A percentile compares a stretch with the other conserved stretches of the same genome.
Conservation (phyloP, 192 early-diverging fungal species). For the Podila epicladia region DNA sequence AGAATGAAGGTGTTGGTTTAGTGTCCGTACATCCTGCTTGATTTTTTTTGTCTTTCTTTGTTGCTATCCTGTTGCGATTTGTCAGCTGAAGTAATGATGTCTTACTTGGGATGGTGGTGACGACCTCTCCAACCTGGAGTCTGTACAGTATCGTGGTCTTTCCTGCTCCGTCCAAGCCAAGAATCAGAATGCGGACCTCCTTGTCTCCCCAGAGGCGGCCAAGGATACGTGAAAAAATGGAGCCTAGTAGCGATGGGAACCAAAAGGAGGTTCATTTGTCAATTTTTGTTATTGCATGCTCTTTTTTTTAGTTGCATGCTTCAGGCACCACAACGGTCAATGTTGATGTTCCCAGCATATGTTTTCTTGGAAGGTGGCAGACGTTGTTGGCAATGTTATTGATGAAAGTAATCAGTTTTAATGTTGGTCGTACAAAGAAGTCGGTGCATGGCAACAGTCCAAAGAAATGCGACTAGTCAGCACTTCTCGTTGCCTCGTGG, state of each 20-base stretch:
- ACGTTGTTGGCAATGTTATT: too few relatives aligned
- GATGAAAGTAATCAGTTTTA: too few relatives aligned
- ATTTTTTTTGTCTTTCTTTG: neutral
- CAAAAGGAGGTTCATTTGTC: too few relatives aligned
- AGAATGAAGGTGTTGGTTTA: neutral
- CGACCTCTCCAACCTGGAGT: slow-evolving; percentile 95
- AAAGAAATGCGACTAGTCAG: too few relatives aligned
- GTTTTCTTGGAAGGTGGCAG: too few relatives aligned
- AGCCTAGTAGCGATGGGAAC: slow-evolving; percentile 60
- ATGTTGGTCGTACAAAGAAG: too few relatives aligned
- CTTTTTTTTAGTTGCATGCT: too few relatives aligned
- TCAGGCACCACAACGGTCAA: too few relatives aligned
- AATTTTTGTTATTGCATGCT: too few relatives aligned
- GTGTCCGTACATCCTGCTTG: neutral
- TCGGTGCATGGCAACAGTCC: too few relatives aligned
- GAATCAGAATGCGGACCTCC: slow-evolving; percentile 96
- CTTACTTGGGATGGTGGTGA: slow-evolving; percentile 95
- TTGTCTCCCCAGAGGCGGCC: slow-evolving; percentile 90
- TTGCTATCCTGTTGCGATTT: neutral
- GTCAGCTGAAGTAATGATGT: neutral
- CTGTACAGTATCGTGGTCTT: slow-evolving; percentile 98
- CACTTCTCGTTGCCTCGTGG: too few relatives aligned
- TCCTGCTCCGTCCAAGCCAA: slow-evolving; percentile 95
- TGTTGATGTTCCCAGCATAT: too few relatives aligned
- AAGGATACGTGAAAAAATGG: slow-evolving; percentile 77